Base-by-base conservation (phyloP, 148 eudicot species). In the Camellia japonica region DNA sequence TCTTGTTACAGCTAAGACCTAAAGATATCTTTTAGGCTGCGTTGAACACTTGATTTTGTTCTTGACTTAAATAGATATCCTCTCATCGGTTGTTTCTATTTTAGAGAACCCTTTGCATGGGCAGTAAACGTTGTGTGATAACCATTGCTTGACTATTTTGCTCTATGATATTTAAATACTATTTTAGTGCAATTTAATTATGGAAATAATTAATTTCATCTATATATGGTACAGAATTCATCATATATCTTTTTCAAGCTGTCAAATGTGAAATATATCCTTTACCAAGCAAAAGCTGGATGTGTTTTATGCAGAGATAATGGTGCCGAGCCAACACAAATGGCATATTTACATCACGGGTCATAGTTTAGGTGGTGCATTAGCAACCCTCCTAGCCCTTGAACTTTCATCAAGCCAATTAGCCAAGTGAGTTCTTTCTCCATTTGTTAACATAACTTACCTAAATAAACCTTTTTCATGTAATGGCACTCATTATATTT, bases 341-440 rank as follows among this genome's bases (percentile, higher is more conserved):
- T 96, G 99, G 99, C 93, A 92, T 82, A 86, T 93, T 43, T 92
- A 90, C 80, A 88, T 92, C 82, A 96, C 99, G 75, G 99, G 99
- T 79, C 99, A 96, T 85, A 96, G 99, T 85, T 89, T 96, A 84
- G 99, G 99, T 68, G 99, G 99, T 84, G 99, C 98, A 71, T 82
- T 96, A 69, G 98, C 99, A 77, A 96, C 99, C 79, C 93, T 96
- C 75, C 95, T 93, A 76, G 97, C 99, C 83, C 91, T 96, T 80
- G 99, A 96, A 86, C 92, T 96, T 78, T 91, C 95, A 79, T 96
- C 99, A 56, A 90, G 97, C 71, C 97, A 93, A 82, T 71, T 96
- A 81, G 90, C 95, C 76, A 92, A 89, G 99, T 95, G 83, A 93
- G 98, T 81, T 77, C 75, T 84, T 78, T 75, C 60, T 80, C 80